A percentile compares a stretch with the other conserved stretches of the same genome.
phyloP scores from a whole-genome alignment of 176 grass and related monocot species.

The Aegilops bicornis region DNA sequence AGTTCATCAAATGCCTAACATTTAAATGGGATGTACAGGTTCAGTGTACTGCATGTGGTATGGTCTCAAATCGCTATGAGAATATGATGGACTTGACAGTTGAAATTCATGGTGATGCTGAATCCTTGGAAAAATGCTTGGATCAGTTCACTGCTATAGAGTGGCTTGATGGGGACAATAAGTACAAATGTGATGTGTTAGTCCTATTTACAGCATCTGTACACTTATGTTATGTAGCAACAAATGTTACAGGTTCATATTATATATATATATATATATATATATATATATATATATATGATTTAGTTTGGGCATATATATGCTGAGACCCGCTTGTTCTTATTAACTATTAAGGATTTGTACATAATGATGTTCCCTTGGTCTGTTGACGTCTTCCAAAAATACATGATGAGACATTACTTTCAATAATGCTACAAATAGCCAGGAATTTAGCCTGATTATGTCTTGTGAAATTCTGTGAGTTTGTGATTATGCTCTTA shows the following conservation, averaged over 20 bases:
- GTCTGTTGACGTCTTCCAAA: background rate
- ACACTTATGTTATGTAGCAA: slow-evolving; percentile 14
- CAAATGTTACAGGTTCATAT: background rate
- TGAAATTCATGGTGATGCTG: slow-evolving; percentile 98
- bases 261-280: background rate
- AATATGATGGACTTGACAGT: slow-evolving; percentile 99
- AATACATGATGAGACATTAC: slow-evolving; percentile 7
- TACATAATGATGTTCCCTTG: background rate
- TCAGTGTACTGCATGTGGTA: slow-evolving; percentile 78
- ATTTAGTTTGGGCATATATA: slow-evolving; percentile 10
- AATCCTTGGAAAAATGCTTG: slow-evolving; percentile 89
- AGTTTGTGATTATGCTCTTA: slow-evolving; percentile 11
- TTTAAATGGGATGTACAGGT: slow-evolving; percentile 53
- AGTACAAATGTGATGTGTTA: slow-evolving; percentile 98
- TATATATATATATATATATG: background rate
- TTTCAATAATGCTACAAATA: slow-evolving; percentile 19
- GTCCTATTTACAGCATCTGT: slow-evolving; percentile 28
- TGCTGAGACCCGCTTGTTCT: slow-evolving; percentile 16
- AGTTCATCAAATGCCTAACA: slow-evolving; percentile 28
- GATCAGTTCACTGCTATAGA: slow-evolving; percentile 91
- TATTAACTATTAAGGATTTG: slow-evolving; percentile 4
- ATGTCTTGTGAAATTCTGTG: background rate
- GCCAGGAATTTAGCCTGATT: slow-evolving; percentile 1
- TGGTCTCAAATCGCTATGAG: slow-evolving; percentile 93
- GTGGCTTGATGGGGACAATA: slow-evolving; percentile 99